Evolutionary conservation across 1,139 yeast species (phyloP).

Genomic region (Eremothecium cymbalariae): DNA sequence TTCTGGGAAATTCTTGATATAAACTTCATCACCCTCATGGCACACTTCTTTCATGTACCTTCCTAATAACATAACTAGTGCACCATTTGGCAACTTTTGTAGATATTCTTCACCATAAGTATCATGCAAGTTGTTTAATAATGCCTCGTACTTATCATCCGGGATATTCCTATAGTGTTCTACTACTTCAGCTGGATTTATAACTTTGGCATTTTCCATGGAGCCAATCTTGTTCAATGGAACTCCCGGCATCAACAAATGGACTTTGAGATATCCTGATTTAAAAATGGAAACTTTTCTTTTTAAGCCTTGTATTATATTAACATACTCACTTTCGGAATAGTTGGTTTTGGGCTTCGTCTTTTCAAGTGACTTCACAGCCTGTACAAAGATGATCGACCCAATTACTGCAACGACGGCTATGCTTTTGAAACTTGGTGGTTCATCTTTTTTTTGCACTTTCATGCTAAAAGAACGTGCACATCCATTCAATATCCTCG

Average conservation of each 20-base stretch:
- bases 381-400: constrained; percentile 45
- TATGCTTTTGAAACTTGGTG: constrained; percentile 44
- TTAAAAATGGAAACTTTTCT: constrained; percentile 43
- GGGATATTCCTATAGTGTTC: constrained; percentile 39
- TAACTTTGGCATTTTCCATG: constrained; percentile 32
- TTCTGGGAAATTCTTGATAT: constrained; percentile 49
- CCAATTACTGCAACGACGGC: constrained; percentile 45
- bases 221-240: constrained; percentile 24
- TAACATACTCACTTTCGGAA: constrained; percentile 57
- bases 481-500: too few relatives aligned
- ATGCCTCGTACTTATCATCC: constrained; percentile 37
- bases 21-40: constrained; percentile 38
- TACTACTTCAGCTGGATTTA: constrained; percentile 44
- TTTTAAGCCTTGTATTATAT: constrained; percentile 42
- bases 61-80: constrained; percentile 49
- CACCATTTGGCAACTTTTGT: constrained; percentile 46
- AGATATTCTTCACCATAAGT: constrained; percentile 20
- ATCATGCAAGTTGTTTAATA: constrained; percentile 31
- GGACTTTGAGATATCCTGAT: constrained; percentile 15
- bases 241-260: constrained; percentile 19
- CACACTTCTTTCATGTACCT: constrained; percentile 38
- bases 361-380: constrained; percentile 46
- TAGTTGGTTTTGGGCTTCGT: constrained; percentile 44
- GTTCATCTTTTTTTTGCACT: constrained; percentile 18
- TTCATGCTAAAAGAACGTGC: too few relatives aligned